phyloP scores from a whole-genome alignment of 2,329 filamentous ascomycete genomes.

The Colletotrichum acutatum region DNA sequence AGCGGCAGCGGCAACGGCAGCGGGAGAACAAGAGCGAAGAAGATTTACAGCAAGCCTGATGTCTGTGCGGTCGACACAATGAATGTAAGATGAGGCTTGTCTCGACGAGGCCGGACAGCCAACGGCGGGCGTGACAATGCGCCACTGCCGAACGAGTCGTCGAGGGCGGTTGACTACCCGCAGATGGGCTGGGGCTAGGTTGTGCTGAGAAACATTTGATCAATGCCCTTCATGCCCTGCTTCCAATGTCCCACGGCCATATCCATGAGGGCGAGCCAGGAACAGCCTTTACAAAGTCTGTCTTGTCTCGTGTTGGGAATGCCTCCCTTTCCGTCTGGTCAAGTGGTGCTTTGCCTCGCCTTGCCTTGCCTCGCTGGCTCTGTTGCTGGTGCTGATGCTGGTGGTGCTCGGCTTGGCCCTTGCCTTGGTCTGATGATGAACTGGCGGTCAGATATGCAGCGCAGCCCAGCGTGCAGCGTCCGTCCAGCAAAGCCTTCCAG shows the following conservation, averaged over 20 bases:
- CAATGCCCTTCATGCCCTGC: slow-evolving; percentile 32
- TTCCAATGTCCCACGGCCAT: not conserved
- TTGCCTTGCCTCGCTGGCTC: not conserved
- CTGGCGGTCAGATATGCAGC: slow-evolving; percentile 60
- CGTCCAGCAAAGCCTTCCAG: slow-evolving; percentile 32
- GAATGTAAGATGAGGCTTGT: slow-evolving; percentile 42
- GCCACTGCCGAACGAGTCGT: slow-evolving; percentile 35
- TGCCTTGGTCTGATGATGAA: slow-evolving; percentile 49
- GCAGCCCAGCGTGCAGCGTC: slow-evolving; percentile 40
- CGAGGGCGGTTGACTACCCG: slow-evolving; percentile 12
- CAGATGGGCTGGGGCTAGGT: slow-evolving; percentile 15
- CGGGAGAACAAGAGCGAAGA: slow-evolving; percentile 24
- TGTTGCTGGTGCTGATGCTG: slow-evolving; percentile 26
- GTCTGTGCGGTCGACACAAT: slow-evolving; percentile 39
- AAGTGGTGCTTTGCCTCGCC: not conserved
- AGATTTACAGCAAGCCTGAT: slow-evolving; percentile 24
- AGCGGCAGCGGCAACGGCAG: slow-evolving; percentile 29
- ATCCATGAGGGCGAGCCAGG: slow-evolving; percentile 7
- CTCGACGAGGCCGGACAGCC: slow-evolving; percentile 37
- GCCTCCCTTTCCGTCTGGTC: not conserved
- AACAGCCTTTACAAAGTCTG: slow-evolving; percentile 13
- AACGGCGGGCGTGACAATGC: slow-evolving; percentile 35
- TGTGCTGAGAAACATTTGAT: slow-evolving; percentile 28
- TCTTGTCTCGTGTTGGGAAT: slow-evolving; percentile 18
- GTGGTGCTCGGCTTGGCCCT: slow-evolving; percentile 22